phyloP scores from a whole-genome alignment of 768 basidiomycete species.

The Podaxis pistillaris region DNA sequence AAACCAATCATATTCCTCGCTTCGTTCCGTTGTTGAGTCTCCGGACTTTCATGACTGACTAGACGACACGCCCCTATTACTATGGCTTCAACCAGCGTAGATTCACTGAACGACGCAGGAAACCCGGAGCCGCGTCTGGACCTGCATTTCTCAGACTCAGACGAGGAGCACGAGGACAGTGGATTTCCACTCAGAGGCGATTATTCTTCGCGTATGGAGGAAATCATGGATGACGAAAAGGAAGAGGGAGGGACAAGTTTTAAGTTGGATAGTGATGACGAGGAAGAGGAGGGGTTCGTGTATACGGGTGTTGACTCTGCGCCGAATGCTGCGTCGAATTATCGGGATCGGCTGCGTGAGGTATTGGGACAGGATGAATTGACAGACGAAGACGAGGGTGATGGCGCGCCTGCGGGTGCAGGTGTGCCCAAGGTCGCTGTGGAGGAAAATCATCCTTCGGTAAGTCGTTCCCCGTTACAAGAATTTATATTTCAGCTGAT shows the following conservation, averaged over 20 bases:
- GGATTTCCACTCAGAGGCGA: constrained; percentile 45
- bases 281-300: constrained; percentile 64
- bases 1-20: neutral
- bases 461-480: constrained; percentile 20
- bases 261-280: constrained; percentile 29
- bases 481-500: constrained; percentile 6
- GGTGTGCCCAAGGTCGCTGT: constrained; percentile 42
- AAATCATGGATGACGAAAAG: constrained; percentile 51
- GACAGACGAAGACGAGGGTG: constrained; percentile 42
- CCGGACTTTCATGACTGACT: constrained; percentile 1
- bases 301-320: constrained; percentile 69
- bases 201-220: constrained; percentile 69
- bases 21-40: neutral
- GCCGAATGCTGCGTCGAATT: constrained; percentile 44
- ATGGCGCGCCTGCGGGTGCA: constrained; percentile 42
- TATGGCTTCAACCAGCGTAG: constrained; percentile 7
- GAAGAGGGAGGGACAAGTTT: constrained; percentile 27
- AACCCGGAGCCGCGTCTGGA: constrained; percentile 3
- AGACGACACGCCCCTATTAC: neutral
- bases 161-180: constrained; percentile 37
- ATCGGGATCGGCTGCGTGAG: constrained; percentile 68
- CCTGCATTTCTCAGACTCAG: constrained; percentile 38
- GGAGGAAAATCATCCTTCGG: constrained; percentile 29
- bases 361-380: constrained; percentile 63
- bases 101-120: neutral